Evolutionary conservation across 177 flowering plant species (phyloP).

Genomic region (Vitis hybrid): DNA sequence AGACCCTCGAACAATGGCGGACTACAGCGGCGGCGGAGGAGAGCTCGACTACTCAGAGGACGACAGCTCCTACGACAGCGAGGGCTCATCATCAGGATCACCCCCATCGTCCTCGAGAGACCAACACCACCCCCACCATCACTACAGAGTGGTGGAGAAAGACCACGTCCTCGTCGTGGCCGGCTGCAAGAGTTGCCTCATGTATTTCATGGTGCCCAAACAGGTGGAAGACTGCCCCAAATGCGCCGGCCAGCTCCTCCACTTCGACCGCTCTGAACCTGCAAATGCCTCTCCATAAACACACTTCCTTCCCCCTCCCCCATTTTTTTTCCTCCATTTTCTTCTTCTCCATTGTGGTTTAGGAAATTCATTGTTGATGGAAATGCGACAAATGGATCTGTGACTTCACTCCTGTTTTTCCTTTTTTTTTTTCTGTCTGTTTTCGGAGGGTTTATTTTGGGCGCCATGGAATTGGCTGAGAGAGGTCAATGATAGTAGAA

Average conservation of each 20-base stretch:
- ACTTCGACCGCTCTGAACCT: conserved; percentile 63
- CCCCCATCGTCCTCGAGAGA: conserved; percentile 25
- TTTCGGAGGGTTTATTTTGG: neutral
- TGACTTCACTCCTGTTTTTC: neutral
- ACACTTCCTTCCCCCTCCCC: neutral
- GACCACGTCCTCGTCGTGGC: conserved; percentile 74
- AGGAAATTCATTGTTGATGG: no score
- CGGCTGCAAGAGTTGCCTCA: conserved; percentile 88
- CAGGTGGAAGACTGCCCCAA: conserved; percentile 73
- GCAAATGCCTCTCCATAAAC: conserved; percentile 32
- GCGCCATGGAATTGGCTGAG: neutral
- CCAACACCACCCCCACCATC: neutral
- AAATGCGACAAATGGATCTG: no score
- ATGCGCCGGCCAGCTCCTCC: conserved; percentile 74
- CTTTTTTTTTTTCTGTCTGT: neutral
- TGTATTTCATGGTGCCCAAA: conserved; percentile 96
- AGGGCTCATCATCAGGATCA: conserved; percentile 45
- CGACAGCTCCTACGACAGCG: conserved; percentile 49
- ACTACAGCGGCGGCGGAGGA: conserved; percentile 18
- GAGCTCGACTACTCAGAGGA: conserved; percentile 39
- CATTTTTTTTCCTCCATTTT: neutral
- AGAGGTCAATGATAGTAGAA: conserved; percentile 19
- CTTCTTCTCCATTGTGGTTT: no score
- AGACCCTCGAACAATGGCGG: conserved; percentile 56
- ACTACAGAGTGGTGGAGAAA: neutral